Conservation (phyloP, 805 yeast genomes). For the Pichia deserticola region DNA sequence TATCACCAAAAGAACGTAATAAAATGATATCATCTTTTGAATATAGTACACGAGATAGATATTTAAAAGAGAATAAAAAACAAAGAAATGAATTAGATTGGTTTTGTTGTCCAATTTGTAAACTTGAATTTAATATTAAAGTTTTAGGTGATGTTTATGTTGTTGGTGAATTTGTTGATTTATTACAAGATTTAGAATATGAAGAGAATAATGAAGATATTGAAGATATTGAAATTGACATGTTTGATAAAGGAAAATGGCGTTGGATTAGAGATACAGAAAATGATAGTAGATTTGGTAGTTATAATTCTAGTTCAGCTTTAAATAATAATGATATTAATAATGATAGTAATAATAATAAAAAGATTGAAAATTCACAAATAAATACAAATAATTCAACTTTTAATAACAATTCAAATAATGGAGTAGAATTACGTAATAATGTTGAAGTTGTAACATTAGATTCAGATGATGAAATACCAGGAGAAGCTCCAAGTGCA, state of each 20-base stretch:
- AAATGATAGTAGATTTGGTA: conserved; percentile 6
- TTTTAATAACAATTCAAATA: too few species aligned
- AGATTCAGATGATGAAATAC: conserved; percentile 14
- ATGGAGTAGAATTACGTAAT: not conserved
- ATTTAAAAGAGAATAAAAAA: conserved; percentile 13
- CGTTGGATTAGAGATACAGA: not conserved
- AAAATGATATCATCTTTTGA: conserved; percentile 16
- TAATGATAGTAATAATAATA: not conserved
- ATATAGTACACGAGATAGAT: conserved; percentile 16
- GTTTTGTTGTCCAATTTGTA: conserved; percentile 31
- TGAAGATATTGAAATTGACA: conserved; percentile 21
- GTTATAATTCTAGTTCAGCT: not conserved
- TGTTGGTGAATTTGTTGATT: conserved; percentile 25
- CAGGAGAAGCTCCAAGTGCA: conserved; percentile 2
- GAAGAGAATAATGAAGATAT: conserved; percentile 11
- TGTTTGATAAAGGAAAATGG: conserved; percentile 12
- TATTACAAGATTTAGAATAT: conserved; percentile 16
- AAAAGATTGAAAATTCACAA: too few species aligned
- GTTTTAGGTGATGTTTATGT: conserved; percentile 27
- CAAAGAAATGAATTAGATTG: conserved; percentile 22
- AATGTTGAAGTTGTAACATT: conserved; percentile 9
- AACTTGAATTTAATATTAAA: conserved; percentile 27
- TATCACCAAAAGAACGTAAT: conserved; percentile 19
- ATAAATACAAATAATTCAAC: too few species aligned
- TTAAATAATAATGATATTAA: conserved; percentile 10